phyloP scores from a whole-genome alignment of 1,284 basidiomycete species.

The Uromyces viciae-fabae region DNA sequence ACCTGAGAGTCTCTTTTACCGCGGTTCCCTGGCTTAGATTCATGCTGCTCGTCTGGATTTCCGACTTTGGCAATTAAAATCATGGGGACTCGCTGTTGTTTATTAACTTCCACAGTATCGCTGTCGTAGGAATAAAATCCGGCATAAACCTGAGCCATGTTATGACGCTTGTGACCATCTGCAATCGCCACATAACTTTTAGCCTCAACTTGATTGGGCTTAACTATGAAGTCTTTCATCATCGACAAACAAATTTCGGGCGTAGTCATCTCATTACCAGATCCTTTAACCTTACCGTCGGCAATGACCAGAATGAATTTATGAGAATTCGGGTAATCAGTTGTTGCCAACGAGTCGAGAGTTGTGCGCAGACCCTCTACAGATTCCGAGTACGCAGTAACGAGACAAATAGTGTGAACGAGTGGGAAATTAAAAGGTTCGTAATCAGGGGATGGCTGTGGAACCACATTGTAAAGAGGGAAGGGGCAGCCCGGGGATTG shows the following conservation, averaged over 20 bases:
- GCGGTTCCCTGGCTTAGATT: constrained; percentile 93
- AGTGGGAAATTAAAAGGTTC: constrained; percentile 96
- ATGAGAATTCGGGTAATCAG: constrained; percentile 97
- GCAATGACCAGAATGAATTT: constrained; percentile 93
- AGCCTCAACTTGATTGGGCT: constrained; percentile 78
- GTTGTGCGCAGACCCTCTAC: constrained; percentile 95
- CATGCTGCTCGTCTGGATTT: constrained; percentile 80
- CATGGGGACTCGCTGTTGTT: constrained; percentile 95
- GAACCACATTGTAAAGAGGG: constrained; percentile 82
- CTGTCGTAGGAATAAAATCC: constrained; percentile 97
- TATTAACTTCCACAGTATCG: constrained; percentile 80
- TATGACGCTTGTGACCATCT: constrained; percentile 97
- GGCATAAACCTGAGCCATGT: constrained; percentile 98
- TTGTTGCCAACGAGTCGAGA: constrained; percentile 92
- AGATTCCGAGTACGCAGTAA: constrained; percentile 97
- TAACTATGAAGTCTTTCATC: constrained; percentile 95
- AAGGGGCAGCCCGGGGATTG: constrained; percentile 67
- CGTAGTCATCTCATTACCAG: constrained; percentile 77
- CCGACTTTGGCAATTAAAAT: constrained; percentile 90
- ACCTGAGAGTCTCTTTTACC: constrained; percentile 99
- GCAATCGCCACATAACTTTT: constrained; percentile 98
- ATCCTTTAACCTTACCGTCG: constrained; percentile 97
- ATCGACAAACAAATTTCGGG: constrained; percentile 91
- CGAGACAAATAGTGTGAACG: constrained; percentile 87
- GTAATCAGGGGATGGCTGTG: constrained; percentile 83